Evolutionary conservation across 1,284 basidiomycete genomes (phyloP).

Genomic region (Takashimella tepidaria): DNA sequence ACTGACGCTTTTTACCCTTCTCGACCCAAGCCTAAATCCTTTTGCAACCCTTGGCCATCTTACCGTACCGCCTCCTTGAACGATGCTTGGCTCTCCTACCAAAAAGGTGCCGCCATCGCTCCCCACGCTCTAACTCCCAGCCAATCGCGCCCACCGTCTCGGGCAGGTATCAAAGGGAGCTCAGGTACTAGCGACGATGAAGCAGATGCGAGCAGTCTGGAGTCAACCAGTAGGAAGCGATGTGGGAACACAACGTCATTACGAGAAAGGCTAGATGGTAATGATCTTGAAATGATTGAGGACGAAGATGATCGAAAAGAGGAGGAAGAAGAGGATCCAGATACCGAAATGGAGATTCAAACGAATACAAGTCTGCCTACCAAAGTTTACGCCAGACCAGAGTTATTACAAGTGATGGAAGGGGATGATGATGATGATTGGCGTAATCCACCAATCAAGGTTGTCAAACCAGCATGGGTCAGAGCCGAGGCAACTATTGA

Average conservation of each 20-base stretch:
- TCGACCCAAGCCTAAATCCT: constrained; percentile 26
- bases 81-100: constrained; percentile 40
- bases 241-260: no score
- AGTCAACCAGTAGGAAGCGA: background rate
- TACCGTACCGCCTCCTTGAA: constrained; percentile 34
- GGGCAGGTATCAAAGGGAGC: constrained; percentile 4
- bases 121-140: constrained; percentile 17
- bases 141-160: constrained; percentile 3
- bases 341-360: background rate
- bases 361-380: constrained; percentile 5
- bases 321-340: constrained; percentile 4
- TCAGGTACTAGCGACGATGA: constrained; percentile 1
- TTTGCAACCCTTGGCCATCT: constrained; percentile 47
- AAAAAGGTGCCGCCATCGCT: constrained; percentile 42
- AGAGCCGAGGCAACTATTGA: background rate
- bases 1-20: background rate
- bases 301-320: constrained; percentile 6
- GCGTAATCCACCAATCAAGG: constrained; percentile 40
- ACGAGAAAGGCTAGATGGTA: no score
- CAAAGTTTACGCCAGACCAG: constrained; percentile 30
- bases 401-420: constrained; percentile 24
- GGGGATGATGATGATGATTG: constrained; percentile 43
- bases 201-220: constrained; percentile 7
- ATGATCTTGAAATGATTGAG: background rate
- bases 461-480: constrained; percentile 36